Conservation (phyloP, 139 green algal species). For the Picochlorum costavermella region DNA sequence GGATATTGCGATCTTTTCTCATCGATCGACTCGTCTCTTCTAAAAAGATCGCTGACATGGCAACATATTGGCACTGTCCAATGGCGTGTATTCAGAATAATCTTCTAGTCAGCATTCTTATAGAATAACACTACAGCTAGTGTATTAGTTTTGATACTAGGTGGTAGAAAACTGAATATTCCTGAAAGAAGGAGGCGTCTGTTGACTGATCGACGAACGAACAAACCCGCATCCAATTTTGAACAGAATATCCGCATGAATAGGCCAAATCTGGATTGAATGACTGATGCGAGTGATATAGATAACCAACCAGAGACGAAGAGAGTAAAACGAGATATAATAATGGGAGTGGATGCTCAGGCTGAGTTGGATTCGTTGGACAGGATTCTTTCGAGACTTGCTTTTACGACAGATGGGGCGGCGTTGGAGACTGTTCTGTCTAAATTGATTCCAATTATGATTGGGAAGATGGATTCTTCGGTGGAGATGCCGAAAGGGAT, state of each 20-base stretch:
- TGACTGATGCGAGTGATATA: not conserved
- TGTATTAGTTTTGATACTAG: too few species aligned
- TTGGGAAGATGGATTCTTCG: conserved; percentile 30
- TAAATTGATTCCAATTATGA: conserved; percentile 63
- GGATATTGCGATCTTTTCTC: too few species aligned
- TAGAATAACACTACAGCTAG: too few species aligned
- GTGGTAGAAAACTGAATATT: too few species aligned
- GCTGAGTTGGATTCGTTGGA: conserved; percentile 65
- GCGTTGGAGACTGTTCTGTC: conserved; percentile 63
- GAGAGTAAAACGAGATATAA: not conserved
- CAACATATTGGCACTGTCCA: too few species aligned
- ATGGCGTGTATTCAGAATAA: too few species aligned
- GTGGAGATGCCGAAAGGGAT: not conserved
- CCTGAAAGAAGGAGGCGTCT: too few species aligned
- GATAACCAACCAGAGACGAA: not conserved
- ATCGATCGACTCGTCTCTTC: too few species aligned
- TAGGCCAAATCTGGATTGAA: not conserved
- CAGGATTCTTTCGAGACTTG: conserved; percentile 64
- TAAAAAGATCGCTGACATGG: too few species aligned
- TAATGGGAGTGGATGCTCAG: conserved; percentile 16
- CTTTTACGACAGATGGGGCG: conserved; percentile 67
- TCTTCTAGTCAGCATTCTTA: too few species aligned
- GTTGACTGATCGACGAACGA: too few species aligned
- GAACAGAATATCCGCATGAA: not conserved
- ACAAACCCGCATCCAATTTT: too few species aligned